Evolutionary conservation across 495 filamentous ascomycete genomes (phyloP).

Genomic region (Lophiostoma macrostomum): DNA sequence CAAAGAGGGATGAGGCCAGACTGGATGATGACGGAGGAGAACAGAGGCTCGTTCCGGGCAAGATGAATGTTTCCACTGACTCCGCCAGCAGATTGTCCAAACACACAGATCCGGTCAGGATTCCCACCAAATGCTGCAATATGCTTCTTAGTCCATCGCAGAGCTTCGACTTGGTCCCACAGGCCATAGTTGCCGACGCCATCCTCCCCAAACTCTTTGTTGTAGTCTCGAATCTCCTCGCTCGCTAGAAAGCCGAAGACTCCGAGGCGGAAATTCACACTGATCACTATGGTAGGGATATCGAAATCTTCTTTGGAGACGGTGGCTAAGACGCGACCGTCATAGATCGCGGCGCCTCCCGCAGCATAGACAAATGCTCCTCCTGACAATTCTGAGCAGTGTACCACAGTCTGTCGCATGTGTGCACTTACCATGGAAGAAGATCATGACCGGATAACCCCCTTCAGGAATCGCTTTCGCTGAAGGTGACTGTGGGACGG

Average conservation of each 20-base stretch:
- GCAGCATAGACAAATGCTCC: conserved; percentile 30
- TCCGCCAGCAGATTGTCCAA: conserved; percentile 14
- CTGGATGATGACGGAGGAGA: conserved; percentile 5
- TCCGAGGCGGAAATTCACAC: conserved; percentile 46
- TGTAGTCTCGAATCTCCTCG: conserved; percentile 6
- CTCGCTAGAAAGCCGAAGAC: conserved; percentile 44
- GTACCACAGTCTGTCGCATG: too few relatives aligned
- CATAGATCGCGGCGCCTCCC: conserved; percentile 30
- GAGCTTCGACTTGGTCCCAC: conserved; percentile 9
- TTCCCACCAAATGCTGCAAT: conserved; percentile 14
- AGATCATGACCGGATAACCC: conserved; percentile 47
- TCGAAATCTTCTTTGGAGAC: conserved; percentile 44
- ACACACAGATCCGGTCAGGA: background rate
- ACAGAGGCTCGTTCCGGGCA: background rate
- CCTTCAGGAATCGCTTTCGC: conserved; percentile 17
- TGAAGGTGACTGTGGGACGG: conserved; percentile 48
- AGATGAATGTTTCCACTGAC: conserved; percentile 20
- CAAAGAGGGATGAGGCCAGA: background rate
- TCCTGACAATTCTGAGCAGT: too few relatives aligned
- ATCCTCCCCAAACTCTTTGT: conserved; percentile 12
- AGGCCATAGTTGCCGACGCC: conserved; percentile 20
- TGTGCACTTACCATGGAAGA: conserved; percentile 37
- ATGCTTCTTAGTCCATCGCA: conserved; percentile 9
- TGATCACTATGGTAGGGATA: conserved; percentile 39
- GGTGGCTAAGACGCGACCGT: conserved; percentile 50